A percentile compares a stretch with the other conserved stretches of the same genome.
These are phyloP conservation scores for Colletotrichum falcatum DNA, from an alignment of 2,329 filamentous ascomycete species.

Conservation along the genomic window DNA sequence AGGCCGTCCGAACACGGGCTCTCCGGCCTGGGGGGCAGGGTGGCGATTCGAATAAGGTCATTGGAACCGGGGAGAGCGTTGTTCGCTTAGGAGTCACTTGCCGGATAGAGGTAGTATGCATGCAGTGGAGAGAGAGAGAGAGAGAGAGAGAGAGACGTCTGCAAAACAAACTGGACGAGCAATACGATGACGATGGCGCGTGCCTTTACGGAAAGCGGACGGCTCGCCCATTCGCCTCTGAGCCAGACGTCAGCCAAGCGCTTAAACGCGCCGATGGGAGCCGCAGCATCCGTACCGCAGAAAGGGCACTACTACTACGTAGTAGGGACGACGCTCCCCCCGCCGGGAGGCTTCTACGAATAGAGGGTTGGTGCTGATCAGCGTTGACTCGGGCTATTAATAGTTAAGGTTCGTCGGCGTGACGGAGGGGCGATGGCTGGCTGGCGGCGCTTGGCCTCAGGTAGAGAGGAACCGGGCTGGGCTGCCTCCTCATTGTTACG, in stretches of 20 bases:
- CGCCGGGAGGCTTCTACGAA: background rate
- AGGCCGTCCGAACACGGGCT: conserved; percentile 20
- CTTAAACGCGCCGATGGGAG: background rate
- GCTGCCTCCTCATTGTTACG: no score
- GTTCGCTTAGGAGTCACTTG: background rate
- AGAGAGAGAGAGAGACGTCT: background rate
- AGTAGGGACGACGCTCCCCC: background rate
- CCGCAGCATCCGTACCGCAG: no score
- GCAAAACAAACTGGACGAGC: background rate
- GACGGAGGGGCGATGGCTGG: conserved; percentile 4
- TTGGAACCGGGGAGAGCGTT: background rate
- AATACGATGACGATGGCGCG: conserved; percentile 21
- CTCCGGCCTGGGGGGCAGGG: background rate
- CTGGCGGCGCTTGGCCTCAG: conserved; percentile 17
- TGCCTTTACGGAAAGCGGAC: background rate
- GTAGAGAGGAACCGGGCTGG: background rate
- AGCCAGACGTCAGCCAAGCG: conserved; percentile 29
- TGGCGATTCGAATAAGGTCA: background rate
- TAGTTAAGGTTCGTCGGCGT: conserved; percentile 24
- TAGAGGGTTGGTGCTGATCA: background rate
- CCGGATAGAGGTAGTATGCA: no score
- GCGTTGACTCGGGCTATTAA: conserved; percentile 19
- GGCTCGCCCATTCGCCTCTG: conserved; percentile 1
- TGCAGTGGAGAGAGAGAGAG: no score
- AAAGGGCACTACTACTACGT: no score